phyloP scores from a whole-genome alignment of 805 yeast genomes.

The Wickerhamiella hasegawae region DNA sequence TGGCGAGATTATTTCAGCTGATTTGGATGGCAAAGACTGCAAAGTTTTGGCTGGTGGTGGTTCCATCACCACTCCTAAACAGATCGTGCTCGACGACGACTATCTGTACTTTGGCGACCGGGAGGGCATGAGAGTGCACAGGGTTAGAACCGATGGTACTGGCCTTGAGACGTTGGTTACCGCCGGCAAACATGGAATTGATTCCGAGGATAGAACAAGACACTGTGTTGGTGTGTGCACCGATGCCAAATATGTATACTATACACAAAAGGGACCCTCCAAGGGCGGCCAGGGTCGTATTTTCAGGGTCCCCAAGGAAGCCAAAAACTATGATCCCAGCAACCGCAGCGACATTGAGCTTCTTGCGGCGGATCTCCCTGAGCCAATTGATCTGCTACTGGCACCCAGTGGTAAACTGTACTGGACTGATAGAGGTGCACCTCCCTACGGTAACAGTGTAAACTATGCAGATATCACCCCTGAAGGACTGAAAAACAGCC shows the following conservation, averaged over 20 bases:
- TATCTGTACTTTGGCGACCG: constrained; percentile 5
- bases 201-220: not conserved
- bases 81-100: not conserved
- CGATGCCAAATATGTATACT: constrained; percentile 1
- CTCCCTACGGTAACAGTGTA: constrained; percentile 3
- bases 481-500: not conserved
- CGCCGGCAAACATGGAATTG: not conserved
- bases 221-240: constrained; percentile 4
- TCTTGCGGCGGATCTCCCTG: constrained; percentile 1
- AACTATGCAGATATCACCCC: not conserved
- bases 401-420: not conserved
- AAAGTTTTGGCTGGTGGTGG: not conserved
- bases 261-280: constrained; percentile 4
- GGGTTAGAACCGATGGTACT: not conserved
- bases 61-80: constrained; percentile 3
- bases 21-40: not conserved
- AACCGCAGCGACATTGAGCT: not conserved
- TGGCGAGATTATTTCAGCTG: constrained; percentile 1
- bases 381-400: constrained; percentile 3
- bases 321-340: not conserved
- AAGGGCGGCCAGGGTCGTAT: constrained; percentile 4
- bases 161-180: not conserved
- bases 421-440: constrained; percentile 6
- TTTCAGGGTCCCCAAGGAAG: not conserved
- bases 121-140: constrained; percentile 2